phyloP scores from a whole-genome alignment of 2,329 filamentous ascomycete genomes.

The Monilinia fructicola region DNA sequence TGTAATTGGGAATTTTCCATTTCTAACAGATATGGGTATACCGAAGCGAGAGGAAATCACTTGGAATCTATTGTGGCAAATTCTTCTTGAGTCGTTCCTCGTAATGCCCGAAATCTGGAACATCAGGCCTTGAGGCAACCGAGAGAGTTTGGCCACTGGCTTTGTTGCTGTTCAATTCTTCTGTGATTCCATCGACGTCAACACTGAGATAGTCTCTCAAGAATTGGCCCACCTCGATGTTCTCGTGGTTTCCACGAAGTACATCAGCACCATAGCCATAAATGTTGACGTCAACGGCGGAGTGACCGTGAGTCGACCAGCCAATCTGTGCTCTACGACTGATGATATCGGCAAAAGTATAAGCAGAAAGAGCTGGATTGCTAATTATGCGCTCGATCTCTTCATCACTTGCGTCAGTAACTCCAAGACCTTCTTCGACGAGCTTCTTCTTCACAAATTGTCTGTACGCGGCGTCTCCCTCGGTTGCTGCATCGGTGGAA shows the following conservation, averaged over 20 bases:
- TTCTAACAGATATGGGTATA: slow-evolving; percentile 14
- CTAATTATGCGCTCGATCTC: slow-evolving; percentile 69
- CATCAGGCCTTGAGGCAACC: background rate
- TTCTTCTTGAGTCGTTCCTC: slow-evolving; percentile 24
- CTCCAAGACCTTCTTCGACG: slow-evolving; percentile 69
- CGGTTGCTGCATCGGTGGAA: slow-evolving; percentile 15
- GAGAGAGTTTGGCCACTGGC: slow-evolving; percentile 7
- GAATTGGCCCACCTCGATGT: slow-evolving; percentile 87
- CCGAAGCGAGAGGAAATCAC: background rate
- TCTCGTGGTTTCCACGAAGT: slow-evolving; percentile 86
- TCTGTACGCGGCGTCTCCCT: slow-evolving; percentile 44
- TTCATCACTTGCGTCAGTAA: slow-evolving; percentile 66
- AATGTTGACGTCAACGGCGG: slow-evolving; percentile 92
- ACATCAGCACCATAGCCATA: slow-evolving; percentile 71
- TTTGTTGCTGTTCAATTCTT: slow-evolving; percentile 48
- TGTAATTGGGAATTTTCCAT: background rate
- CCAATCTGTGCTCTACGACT: slow-evolving; percentile 85
- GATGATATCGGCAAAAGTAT: slow-evolving; percentile 78
- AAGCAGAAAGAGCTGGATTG: slow-evolving; percentile 53
- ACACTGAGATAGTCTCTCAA: slow-evolving; percentile 75
- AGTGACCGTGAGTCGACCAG: slow-evolving; percentile 93
- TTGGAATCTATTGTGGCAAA: slow-evolving; percentile 19
- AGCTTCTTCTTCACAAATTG: slow-evolving; percentile 68
- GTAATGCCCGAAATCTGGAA: slow-evolving; percentile 17
- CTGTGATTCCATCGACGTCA: slow-evolving; percentile 74